Conservation (phyloP, 169 alveolate genomes). For the Condylostoma magnum region DNA sequence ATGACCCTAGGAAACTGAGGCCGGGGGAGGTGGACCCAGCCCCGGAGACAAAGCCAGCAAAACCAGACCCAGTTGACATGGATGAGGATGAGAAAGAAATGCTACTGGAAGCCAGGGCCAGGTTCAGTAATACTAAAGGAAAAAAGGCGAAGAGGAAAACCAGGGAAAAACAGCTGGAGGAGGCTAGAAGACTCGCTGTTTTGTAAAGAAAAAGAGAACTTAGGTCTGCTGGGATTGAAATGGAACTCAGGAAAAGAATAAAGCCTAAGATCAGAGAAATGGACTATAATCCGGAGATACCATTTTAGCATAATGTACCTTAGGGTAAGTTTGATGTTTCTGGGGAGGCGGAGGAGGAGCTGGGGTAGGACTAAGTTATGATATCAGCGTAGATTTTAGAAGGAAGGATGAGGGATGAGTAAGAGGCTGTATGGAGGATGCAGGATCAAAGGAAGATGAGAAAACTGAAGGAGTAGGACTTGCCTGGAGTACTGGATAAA, state of each 20-base stretch:
- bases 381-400: slow-evolving; percentile 82
- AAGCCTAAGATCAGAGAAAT: slow-evolving; percentile 74
- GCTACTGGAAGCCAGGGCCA: slow-evolving; percentile 98
- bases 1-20: slow-evolving; percentile 94
- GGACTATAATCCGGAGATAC: slow-evolving; percentile 94
- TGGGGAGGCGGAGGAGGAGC: slow-evolving; percentile 82
- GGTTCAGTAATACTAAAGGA: slow-evolving; percentile 99
- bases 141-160: slow-evolving; percentile 99
- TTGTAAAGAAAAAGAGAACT: slow-evolving; percentile 97
- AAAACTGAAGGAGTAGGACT: slow-evolving; percentile 89
- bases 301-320: slow-evolving; percentile 94
- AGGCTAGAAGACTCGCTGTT: slow-evolving; percentile 95
- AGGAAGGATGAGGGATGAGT: slow-evolving; percentile 90
- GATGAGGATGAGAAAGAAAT: slow-evolving; percentile 99
- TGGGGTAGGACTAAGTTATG: slow-evolving; percentile 71
- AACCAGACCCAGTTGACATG: slow-evolving; percentile 97
- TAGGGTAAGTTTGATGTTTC: slow-evolving; percentile 90
- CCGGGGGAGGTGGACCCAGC: slow-evolving; percentile 99
- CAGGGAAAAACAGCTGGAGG: slow-evolving; percentile 96
- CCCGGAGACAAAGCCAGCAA: slow-evolving; percentile 99
- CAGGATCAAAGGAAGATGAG: slow-evolving; percentile 91
- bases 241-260: slow-evolving; percentile 77
- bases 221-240: slow-evolving; percentile 98
- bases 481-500: slow-evolving; percentile 88
- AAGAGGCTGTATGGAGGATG: slow-evolving; percentile 84